Conservation (phyloP, 805 yeast genomes). For the Vanderwaltozyma polyspora region DNA sequence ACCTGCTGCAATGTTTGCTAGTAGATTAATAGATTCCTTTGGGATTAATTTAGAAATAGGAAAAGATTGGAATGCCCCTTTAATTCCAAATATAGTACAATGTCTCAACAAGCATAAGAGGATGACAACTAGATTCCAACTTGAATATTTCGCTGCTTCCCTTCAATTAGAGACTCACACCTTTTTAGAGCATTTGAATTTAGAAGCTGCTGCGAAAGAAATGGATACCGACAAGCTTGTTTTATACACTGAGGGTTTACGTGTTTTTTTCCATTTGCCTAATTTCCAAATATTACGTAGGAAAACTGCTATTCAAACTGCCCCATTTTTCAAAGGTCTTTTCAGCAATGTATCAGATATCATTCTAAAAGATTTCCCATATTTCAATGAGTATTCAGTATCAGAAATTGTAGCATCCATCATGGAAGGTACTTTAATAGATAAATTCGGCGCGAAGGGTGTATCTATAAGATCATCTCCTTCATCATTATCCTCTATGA, state of each 20-base stretch:
- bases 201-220: conserved; percentile 7
- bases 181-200: conserved; percentile 19
- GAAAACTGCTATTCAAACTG: conserved; percentile 18
- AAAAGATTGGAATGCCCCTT: conserved; percentile 11
- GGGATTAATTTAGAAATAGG: conserved; percentile 16
- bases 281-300: conserved; percentile 17
- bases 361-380: conserved; percentile 14
- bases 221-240: conserved; percentile 18
- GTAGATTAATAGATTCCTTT: conserved; percentile 12
- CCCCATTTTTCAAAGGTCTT: conserved; percentile 25
- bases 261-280: conserved; percentile 25
- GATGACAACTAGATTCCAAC: conserved; percentile 14
- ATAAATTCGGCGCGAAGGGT: conserved; percentile 12
- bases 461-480: conserved; percentile 5
- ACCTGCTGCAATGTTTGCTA: conserved; percentile 13
- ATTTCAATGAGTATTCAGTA: conserved; percentile 15
- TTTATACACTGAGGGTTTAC: conserved; percentile 30
- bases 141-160: conserved; percentile 24
- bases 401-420: conserved; percentile 18
- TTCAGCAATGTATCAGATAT: conserved; percentile 20
- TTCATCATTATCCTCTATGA: conserved; percentile 5
- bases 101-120: conserved; percentile 11
- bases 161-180: conserved; percentile 24
- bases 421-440: conserved; percentile 16
- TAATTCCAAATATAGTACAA: conserved; percentile 9